Evolutionary conservation across 192 early-diverging fungal species (phyloP).

Genomic region (Coemansia sp.): DNA sequence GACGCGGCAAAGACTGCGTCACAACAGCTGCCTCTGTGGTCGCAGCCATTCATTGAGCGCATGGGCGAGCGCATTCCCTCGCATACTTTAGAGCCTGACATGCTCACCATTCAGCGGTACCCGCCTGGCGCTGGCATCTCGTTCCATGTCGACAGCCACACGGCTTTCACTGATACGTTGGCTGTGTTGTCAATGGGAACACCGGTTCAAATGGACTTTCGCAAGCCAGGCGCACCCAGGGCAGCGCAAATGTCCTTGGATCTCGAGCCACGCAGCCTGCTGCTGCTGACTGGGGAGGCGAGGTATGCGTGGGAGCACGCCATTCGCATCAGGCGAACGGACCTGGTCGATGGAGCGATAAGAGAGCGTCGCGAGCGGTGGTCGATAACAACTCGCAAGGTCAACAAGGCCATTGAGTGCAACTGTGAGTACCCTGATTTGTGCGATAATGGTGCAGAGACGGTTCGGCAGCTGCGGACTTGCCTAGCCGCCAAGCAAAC

Average conservation of each 20-base stretch:
- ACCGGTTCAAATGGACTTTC: slow-evolving; percentile 60
- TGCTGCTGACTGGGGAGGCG: slow-evolving; percentile 51
- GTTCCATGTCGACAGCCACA: slow-evolving; percentile 55
- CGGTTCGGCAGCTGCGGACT: slow-evolving; percentile 14
- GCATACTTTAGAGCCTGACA: slow-evolving; percentile 28
- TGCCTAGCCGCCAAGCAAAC: not conserved
- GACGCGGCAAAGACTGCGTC: slow-evolving; percentile 10
- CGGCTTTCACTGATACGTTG: slow-evolving; percentile 40
- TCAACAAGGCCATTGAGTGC: slow-evolving; percentile 13
- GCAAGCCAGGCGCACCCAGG: slow-evolving; percentile 11
- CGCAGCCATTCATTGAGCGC: slow-evolving; percentile 19
- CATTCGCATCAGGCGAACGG: slow-evolving; percentile 52
- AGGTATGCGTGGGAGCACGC: slow-evolving; percentile 56
- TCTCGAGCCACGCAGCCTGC: slow-evolving; percentile 48
- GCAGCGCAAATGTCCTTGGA: slow-evolving; percentile 17
- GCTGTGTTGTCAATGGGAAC: slow-evolving; percentile 45
- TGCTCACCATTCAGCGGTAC: slow-evolving; percentile 59
- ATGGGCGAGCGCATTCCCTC: slow-evolving; percentile 7
- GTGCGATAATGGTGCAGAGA: slow-evolving; percentile 16
- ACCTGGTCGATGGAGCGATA: slow-evolving; percentile 29
- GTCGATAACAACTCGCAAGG: slow-evolving; percentile 34
- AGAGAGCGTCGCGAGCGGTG: slow-evolving; percentile 28
- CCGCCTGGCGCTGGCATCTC: slow-evolving; percentile 55
- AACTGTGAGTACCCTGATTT: slow-evolving; percentile 16
- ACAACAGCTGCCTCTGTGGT: slow-evolving; percentile 23